A percentile compares a stretch with the other conserved stretches of the same genome.
Conservation (phyloP, 169 alveolate species). For the Plasmodium vinckei region DNA sequence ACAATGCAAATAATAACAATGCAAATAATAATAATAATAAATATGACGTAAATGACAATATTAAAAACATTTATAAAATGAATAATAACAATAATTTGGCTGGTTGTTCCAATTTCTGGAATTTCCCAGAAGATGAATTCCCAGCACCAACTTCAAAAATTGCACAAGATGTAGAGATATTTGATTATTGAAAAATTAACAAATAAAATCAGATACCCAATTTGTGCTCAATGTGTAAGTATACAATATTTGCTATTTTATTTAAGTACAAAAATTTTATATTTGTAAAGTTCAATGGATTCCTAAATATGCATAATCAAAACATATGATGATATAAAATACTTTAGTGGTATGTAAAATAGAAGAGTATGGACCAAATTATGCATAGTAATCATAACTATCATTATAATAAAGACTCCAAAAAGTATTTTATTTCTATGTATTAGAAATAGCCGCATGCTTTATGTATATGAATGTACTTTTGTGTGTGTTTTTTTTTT, state of each 20-base stretch:
- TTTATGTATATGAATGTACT: neutral
- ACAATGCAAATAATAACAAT: neutral
- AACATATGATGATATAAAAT: no score
- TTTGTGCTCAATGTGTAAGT: no score
- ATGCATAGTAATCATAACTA: no score
- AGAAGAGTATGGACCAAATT: no score
- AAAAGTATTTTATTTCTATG: no score
- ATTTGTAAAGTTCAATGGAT: no score
- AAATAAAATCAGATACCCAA: neutral
- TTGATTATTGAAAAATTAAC: conserved; percentile 21
- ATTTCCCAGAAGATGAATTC: conserved; percentile 61
- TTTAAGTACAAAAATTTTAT: no score
- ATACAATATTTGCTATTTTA: no score
- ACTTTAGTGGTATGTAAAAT: no score
- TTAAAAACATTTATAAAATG: conserved; percentile 37
- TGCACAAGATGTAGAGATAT: conserved; percentile 53
- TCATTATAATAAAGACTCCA: no score
- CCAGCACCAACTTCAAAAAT: conserved; percentile 45
- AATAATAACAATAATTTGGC: conserved; percentile 34
- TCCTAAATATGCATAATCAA: no score
- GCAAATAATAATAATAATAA: neutral
- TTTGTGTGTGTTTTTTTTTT: neutral
- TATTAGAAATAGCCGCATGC: no score
- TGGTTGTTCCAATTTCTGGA: conserved; percentile 70
- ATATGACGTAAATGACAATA: conserved; percentile 13